Percentiles rank a stretch among this genome's conserved stretches.
These are phyloP conservation scores for Teunomyces funiuensis DNA, from an alignment of 805 yeast genomes.

Conservation along the genomic window DNA sequence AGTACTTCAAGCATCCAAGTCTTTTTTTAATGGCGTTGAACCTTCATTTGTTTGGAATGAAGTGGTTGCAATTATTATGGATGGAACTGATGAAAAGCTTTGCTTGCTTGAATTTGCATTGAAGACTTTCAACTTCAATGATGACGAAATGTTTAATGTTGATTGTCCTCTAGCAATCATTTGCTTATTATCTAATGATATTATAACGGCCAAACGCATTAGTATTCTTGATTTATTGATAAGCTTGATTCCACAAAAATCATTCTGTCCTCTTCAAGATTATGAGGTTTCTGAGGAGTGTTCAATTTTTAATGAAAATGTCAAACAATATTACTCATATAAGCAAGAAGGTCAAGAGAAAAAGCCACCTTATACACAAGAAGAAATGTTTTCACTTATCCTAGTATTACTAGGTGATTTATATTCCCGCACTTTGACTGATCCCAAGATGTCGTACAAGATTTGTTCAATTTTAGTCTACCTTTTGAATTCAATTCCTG, in stretches of 20 bases:
- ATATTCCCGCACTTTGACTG: slow-evolving; percentile 17
- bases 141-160: slow-evolving; percentile 78
- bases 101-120: slow-evolving; percentile 60
- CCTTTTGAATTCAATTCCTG: slow-evolving; percentile 17
- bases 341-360: not conserved
- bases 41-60: slow-evolving; percentile 75
- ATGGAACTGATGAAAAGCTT: slow-evolving; percentile 29
- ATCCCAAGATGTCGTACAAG: slow-evolving; percentile 14
- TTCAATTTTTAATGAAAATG: not conserved
- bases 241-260: slow-evolving; percentile 61
- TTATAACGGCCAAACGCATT: slow-evolving; percentile 30
- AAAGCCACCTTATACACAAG: not conserved
- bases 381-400: slow-evolving; percentile 17
- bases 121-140: slow-evolving; percentile 68
- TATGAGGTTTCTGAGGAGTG: not conserved
- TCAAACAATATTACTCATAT: not conserved
- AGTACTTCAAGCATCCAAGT: slow-evolving; percentile 56
- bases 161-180: slow-evolving; percentile 76
- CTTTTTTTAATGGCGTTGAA: slow-evolving; percentile 86
- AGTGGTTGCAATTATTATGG: slow-evolving; percentile 40
- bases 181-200: slow-evolving; percentile 34
- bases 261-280: slow-evolving; percentile 30
- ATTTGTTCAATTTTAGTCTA: not conserved
- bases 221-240: slow-evolving; percentile 44
- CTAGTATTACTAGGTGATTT: slow-evolving; percentile 18